Base-by-base conservation (phyloP, 23 red algal genomes). In the Gracilaria gracilis region DNA sequence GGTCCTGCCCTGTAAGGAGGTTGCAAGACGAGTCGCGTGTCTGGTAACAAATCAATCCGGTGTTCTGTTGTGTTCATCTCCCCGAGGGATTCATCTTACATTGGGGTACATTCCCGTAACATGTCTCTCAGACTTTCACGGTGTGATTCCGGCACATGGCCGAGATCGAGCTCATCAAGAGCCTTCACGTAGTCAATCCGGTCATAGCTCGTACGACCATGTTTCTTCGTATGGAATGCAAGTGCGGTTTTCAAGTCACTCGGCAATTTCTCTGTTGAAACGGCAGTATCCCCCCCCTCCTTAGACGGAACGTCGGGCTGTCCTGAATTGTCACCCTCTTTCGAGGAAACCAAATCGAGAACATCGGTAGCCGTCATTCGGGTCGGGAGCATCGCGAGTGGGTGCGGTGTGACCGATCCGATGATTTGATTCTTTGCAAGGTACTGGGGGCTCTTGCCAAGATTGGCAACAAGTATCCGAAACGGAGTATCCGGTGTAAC, bases 381-480 rank as follows among this genome's bases (percentile, higher is more conserved):
- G 5, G 69, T 75, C 1, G 39, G 69, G 69, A 75, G 69, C 37
- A 75, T 75, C 19, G 37, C 69, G 39, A 75, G 69, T 17, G 69
- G 35, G 37, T 75, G 69, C 69, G 69, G 69, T 15, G 69, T 75
- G 3, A 75, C 34, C 1, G 20, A 24, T 31, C 69, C 69, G 44
- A 75, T n/a, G 16, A n/a, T 36, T 75, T 75, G 69, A 36, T 75
- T 75, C 35, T 75, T 75, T 21, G 19, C 69, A 35, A 75, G 39
- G 4, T 17, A 44, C 69, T 75, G 69, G n/a, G n/a, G 69, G 69
- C 14, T 27, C 12, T 65, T 24, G 32, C 86, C 33, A 33, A 67
- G 75, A 35, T 80, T 61, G 24, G 86, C 86, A 31, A 89, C 51
- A 15, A 79, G 7, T 37, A 89, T 66, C 29, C 61, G 31, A 46